Percentiles rank a stretch among this genome's conserved stretches.
These are phyloP conservation scores for Botrytis deweyae DNA, from an alignment of 2,329 filamentous ascomycete genomes.

Conservation along the genomic window DNA sequence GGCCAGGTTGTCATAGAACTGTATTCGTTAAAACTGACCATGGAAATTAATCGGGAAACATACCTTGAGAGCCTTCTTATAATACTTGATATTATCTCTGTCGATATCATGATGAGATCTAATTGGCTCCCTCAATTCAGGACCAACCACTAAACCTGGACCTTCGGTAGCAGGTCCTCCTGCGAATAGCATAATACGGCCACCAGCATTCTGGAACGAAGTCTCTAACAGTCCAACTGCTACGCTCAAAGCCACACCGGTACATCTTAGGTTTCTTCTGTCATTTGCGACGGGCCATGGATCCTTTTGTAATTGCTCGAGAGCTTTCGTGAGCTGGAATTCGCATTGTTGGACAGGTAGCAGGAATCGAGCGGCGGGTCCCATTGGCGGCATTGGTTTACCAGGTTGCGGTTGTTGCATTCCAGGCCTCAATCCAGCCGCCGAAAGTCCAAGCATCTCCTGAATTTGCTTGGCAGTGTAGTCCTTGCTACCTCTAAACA, in stretches of 20 bases:
- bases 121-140: conserved; percentile 93
- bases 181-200: conserved; percentile 94
- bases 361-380: conserved; percentile 84
- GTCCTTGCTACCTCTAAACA: conserved; percentile 97
- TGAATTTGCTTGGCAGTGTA: conserved; percentile 99
- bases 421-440: conserved; percentile 70
- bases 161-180: conserved; percentile 94
- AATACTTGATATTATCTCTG: conserved; percentile 98
- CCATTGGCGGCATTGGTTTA: conserved; percentile 70
- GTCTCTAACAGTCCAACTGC: conserved; percentile 90
- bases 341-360: conserved; percentile 94
- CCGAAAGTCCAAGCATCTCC: conserved; percentile 89
- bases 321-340: conserved; percentile 92
- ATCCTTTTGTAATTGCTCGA: conserved; percentile 94
- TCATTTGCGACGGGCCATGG: conserved; percentile 97
- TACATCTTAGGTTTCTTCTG: conserved; percentile 84
- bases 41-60: conserved; percentile 28
- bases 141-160: conserved; percentile 93
- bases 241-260: conserved; percentile 93
- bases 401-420: conserved; percentile 69
- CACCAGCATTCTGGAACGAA: conserved; percentile 92
- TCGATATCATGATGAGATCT: conserved; percentile 99
- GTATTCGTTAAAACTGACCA: conserved; percentile 22
- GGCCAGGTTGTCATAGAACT: conserved; percentile 93
- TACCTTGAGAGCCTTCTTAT: conserved; percentile 97